phyloP scores from a whole-genome alignment of 2,329 filamentous ascomycete species.

The Aspergillus piperis region DNA sequence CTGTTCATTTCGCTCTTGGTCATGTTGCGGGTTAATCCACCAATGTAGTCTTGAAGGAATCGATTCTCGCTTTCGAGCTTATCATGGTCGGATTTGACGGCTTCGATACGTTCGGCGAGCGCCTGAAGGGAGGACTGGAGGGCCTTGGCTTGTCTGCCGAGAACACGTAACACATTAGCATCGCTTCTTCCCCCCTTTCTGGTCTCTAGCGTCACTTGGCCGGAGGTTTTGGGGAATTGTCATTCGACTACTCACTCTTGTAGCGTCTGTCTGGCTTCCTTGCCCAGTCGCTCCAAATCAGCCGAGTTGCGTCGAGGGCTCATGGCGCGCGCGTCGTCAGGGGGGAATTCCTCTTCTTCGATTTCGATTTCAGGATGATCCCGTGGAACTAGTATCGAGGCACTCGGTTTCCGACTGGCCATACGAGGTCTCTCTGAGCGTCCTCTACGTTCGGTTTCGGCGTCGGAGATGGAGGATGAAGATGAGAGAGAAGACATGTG shows the following conservation, averaged over 20 bases:
- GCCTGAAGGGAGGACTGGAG: constrained; percentile 86
- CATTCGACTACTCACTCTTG: constrained; percentile 55
- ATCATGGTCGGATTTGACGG: constrained; percentile 90
- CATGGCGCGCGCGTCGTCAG: constrained; percentile 90
- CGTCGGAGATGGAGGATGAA: constrained; percentile 52
- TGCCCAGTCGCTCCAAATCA: constrained; percentile 83
- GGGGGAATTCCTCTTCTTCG: constrained; percentile 73
- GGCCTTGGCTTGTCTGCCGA: constrained; percentile 75
- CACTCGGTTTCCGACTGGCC: constrained; percentile 74
- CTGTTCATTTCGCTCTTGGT: constrained; percentile 58
- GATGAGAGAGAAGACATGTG: constrained; percentile 47
- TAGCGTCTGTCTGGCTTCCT: constrained; percentile 70
- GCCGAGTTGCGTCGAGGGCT: constrained; percentile 88
- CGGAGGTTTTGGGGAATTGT: not conserved
- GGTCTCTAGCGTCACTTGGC: not conserved
- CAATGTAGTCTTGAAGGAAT: constrained; percentile 96
- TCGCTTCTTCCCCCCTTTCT: not conserved
- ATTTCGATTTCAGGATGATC: constrained; percentile 74
- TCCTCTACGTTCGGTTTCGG: constrained; percentile 45
- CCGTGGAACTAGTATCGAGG: constrained; percentile 78
- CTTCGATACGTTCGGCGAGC: constrained; percentile 91
- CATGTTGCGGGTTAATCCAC: constrained; percentile 81
- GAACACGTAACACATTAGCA: not conserved
- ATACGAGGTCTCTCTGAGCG: constrained; percentile 64
- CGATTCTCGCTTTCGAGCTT: constrained; percentile 97